Conservation (phyloP, 2,329 filamentous ascomycete species). For the Bisporella sp. region DNA sequence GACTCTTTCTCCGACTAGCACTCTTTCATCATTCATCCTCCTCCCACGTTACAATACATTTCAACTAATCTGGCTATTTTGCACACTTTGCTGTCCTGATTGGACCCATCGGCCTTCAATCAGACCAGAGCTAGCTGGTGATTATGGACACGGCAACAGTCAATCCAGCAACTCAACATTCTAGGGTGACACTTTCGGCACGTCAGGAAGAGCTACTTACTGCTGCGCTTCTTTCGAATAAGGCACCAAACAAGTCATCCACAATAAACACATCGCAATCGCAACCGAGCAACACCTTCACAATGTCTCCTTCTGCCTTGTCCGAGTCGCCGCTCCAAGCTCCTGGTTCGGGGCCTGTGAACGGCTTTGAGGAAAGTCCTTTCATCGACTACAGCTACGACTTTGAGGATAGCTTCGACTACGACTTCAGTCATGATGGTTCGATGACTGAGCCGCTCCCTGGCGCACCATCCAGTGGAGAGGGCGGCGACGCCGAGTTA, state of each 20-base stretch:
- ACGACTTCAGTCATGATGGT: constrained; percentile 42
- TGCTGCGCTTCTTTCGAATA: constrained; percentile 68
- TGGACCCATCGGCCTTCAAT: no score
- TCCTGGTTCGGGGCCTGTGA: constrained; percentile 37
- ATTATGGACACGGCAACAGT: no score
- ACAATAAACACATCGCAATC: constrained; percentile 18
- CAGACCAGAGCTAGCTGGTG: no score
- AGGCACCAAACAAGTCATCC: constrained; percentile 1
- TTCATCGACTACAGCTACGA: constrained; percentile 78
- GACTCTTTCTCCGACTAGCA: no score
- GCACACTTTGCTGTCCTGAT: no score
- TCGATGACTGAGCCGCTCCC: constrained; percentile 74
- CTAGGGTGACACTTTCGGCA: constrained; percentile 51
- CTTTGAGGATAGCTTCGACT: constrained; percentile 67
- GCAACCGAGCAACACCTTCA: constrained; percentile 31
- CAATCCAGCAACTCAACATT: no score
- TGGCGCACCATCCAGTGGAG: constrained; percentile 30
- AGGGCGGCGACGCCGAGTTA: constrained; percentile 39
- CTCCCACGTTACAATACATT: no score
- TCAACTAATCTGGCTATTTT: no score
- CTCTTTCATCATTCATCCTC: no score
- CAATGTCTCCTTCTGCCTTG: constrained; percentile 42
- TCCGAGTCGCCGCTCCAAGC: constrained; percentile 40
- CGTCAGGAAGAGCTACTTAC: constrained; percentile 72
- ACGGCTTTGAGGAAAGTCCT: constrained; percentile 65